phyloP scores from a whole-genome alignment of 345 rosid genomes.

The Geranium rotundifolium region DNA sequence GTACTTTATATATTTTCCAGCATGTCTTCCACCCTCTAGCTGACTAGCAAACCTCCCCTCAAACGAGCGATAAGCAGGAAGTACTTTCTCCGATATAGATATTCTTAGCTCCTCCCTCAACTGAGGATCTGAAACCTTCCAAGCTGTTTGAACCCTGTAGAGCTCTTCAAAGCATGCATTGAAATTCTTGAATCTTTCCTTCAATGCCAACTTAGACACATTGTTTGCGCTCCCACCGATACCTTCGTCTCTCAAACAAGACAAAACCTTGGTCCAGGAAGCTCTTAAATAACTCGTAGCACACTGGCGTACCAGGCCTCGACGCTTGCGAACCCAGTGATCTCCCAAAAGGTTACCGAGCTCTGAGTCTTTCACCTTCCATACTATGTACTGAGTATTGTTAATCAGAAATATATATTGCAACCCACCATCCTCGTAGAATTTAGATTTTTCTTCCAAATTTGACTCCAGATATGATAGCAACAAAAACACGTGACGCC shows the following conservation, averaged over 20 bases:
- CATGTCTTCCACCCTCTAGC: conserved; percentile 61
- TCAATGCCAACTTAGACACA: conserved; percentile 53
- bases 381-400: conserved; percentile 22
- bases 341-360: too few relatives aligned
- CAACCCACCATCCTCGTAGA: conserved; percentile 63
- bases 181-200: conserved; percentile 67
- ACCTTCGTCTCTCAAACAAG: conserved; percentile 63
- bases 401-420: conserved; percentile 64
- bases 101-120: conserved; percentile 80
- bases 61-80: conserved; percentile 77
- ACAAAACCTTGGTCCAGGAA: conserved; percentile 56
- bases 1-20: conserved; percentile 80
- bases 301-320: conserved; percentile 38
- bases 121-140: conserved; percentile 81
- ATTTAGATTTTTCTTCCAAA: conserved; percentile 61
- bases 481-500: conserved; percentile 41
- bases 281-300: conserved; percentile 80
- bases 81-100: conserved; percentile 66
- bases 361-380: too few relatives aligned
- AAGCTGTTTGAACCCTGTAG: conserved; percentile 66
- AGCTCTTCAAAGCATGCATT: conserved; percentile 71
- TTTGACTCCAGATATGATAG: conserved; percentile 52
- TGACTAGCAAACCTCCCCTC: conserved; percentile 61
- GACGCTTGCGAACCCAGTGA: too few relatives aligned
- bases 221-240: conserved; percentile 42